phyloP scores from a whole-genome alignment of 2,329 filamentous ascomycete genomes.

The Phialocephala sp. region DNA sequence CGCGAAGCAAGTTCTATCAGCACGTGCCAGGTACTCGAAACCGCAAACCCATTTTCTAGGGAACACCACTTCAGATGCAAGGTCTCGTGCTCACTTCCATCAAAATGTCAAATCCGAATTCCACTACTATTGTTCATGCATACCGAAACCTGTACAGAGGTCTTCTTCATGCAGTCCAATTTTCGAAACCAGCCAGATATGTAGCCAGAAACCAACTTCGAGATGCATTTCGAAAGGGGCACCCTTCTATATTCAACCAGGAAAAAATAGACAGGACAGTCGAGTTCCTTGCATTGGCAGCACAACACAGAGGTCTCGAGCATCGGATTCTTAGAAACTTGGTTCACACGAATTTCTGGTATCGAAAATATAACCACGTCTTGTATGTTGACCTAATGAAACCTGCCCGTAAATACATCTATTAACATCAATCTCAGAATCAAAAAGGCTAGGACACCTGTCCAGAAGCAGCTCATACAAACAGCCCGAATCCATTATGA shows the following conservation, averaged over 20 bases:
- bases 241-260: constrained; percentile 52
- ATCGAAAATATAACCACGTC: constrained; percentile 15
- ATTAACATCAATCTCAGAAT: constrained; percentile 22
- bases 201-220: constrained; percentile 65
- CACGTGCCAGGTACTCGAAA: constrained; percentile 14
- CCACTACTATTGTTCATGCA: constrained; percentile 57
- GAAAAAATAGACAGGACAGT: constrained; percentile 67
- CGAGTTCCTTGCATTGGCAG: constrained; percentile 72
- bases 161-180: constrained; percentile 73
- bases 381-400: constrained; percentile 18
- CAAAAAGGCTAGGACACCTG: constrained; percentile 9
- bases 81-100: background rate
- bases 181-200: constrained; percentile 71
- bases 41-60: background rate
- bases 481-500: constrained; percentile 63
- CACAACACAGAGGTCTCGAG: constrained; percentile 68
- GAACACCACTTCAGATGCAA: background rate
- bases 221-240: constrained; percentile 60
- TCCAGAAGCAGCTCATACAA: constrained; percentile 33
- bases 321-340: constrained; percentile 75
- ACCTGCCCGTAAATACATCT: background rate
- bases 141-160: constrained; percentile 74
- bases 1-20: constrained; percentile 13
- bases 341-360: constrained; percentile 50
- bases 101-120: constrained; percentile 28